These are phyloP conservation scores for Cucurbita pepo DNA, from an alignment of 306 rosid species.

Conservation along the genomic window DNA sequence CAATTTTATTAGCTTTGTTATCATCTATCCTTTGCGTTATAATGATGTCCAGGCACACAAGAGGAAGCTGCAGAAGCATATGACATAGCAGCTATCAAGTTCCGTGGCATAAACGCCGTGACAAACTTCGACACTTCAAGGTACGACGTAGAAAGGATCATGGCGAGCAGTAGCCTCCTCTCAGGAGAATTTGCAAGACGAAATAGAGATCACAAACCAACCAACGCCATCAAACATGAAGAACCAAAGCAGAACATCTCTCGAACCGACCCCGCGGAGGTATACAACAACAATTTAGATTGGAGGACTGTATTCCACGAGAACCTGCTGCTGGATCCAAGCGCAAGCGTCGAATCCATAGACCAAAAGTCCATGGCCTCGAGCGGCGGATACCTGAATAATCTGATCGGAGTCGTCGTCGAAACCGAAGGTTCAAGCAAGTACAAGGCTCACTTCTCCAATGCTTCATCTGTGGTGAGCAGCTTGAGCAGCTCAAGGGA, in stretches of 20 bases:
- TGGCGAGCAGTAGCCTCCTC: slow-evolving; percentile 67
- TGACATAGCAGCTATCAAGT: slow-evolving; percentile 88
- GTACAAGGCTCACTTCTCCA: slow-evolving; percentile 44
- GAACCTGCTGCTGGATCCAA: slow-evolving; percentile 15
- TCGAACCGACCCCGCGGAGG: slow-evolving; percentile 14
- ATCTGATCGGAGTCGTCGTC: slow-evolving; percentile 34
- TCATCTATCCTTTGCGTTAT: neutral
- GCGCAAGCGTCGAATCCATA: neutral
- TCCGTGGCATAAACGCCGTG: slow-evolving; percentile 76
- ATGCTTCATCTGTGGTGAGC: slow-evolving; percentile 62
- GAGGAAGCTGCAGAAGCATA: slow-evolving; percentile 99
- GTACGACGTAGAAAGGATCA: slow-evolving; percentile 79
- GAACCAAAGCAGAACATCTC: slow-evolving; percentile 15
- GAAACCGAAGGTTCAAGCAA: slow-evolving; percentile 34
- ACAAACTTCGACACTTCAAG: slow-evolving; percentile 83
- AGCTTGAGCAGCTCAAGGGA: slow-evolving; percentile 78
- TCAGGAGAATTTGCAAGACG: slow-evolving; percentile 72
- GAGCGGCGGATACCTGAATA: slow-evolving; percentile 17
- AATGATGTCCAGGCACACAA: slow-evolving; percentile 56
- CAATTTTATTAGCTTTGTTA: neutral
- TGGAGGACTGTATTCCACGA: slow-evolving; percentile 47
- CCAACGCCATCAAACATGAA: slow-evolving; percentile 11
- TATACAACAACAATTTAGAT: slow-evolving; percentile 11
- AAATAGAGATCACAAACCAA: slow-evolving; percentile 28
- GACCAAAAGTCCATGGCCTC: neutral